phyloP scores from a whole-genome alignment of 2,329 filamentous ascomycete genomes.

The Xenoacremonium recifei region DNA sequence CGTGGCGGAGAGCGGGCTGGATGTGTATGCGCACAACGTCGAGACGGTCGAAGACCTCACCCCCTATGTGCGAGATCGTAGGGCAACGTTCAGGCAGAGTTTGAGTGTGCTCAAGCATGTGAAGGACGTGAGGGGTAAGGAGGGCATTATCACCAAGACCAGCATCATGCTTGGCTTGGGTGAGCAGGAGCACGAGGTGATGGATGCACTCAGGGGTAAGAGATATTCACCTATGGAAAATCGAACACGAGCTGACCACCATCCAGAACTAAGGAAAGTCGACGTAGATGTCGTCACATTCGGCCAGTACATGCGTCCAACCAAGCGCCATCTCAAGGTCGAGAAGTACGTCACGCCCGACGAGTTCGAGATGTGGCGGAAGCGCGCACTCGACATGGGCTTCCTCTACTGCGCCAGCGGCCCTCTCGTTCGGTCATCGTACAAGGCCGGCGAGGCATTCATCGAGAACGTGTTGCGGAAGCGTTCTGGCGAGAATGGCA shows the following conservation, averaged over 20 bases:
- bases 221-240: no score
- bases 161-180: slow-evolving; percentile 95
- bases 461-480: slow-evolving; percentile 98
- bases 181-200: slow-evolving; percentile 84
- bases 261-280: slow-evolving; percentile 69
- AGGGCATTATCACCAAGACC: slow-evolving; percentile 92
- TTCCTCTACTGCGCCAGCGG: slow-evolving; percentile 97
- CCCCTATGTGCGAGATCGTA: slow-evolving; percentile 82
- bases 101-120: slow-evolving; percentile 76
- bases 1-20: slow-evolving; percentile 83
- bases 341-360: slow-evolving; percentile 92
- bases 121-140: slow-evolving; percentile 67
- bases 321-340: slow-evolving; percentile 96
- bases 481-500: slow-evolving; percentile 51
- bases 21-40: slow-evolving; percentile 96
- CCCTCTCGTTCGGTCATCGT: slow-evolving; percentile 88
- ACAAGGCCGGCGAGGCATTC: slow-evolving; percentile 97
- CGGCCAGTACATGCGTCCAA: slow-evolving; percentile 99
- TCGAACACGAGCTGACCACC: no score
- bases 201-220: slow-evolving; percentile 70
- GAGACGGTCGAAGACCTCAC: slow-evolving; percentile 93
- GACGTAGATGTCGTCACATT: slow-evolving; percentile 96
- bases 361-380: slow-evolving; percentile 87
- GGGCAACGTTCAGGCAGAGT: slow-evolving; percentile 86
- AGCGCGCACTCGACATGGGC: slow-evolving; percentile 87